A percentile compares a stretch with the other conserved stretches of the same genome.
These are phyloP conservation scores for Yarrowia yakushimensis DNA, from an alignment of 805 yeast genomes.

Conservation along the genomic window DNA sequence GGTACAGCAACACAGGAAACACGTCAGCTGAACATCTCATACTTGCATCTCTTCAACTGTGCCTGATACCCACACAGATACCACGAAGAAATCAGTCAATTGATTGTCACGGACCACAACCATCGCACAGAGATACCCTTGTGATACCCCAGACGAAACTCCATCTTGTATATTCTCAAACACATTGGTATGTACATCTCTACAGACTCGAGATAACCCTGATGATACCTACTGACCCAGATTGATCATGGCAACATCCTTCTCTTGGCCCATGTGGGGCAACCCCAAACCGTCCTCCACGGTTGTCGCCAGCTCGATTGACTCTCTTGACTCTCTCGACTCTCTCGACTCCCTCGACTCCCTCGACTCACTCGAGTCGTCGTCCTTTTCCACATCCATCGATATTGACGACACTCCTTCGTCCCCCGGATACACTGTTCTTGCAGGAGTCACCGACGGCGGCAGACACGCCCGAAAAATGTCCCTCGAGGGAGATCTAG, in stretches of 20 bases:
- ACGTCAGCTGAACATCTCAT: too few species aligned
- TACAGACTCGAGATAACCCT: too few species aligned
- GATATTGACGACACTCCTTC: background rate
- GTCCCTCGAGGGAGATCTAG: background rate
- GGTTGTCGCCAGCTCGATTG: background rate
- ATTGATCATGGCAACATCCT: background rate
- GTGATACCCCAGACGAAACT: too few species aligned
- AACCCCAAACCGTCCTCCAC: background rate
- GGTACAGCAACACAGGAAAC: too few species aligned
- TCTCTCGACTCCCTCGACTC: background rate
- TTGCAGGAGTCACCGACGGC: background rate
- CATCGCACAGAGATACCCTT: too few species aligned
- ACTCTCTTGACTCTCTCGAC: background rate
- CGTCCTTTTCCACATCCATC: background rate
- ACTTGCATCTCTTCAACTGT: too few species aligned
- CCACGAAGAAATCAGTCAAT: too few species aligned
- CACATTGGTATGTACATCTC: too few species aligned
- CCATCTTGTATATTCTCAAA: too few species aligned
- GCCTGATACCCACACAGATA: too few species aligned
- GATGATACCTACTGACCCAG: background rate
- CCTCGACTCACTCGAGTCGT: background rate
- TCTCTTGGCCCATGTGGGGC: slow-evolving; percentile 6
- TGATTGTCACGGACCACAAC: too few species aligned
- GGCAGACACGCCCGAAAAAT: background rate
- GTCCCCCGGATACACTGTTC: background rate